Percentiles rank a stretch among this genome's conserved stretches.
These are phyloP conservation scores for rapeseed (Brassica napus) DNA, from an alignment of 345 rosid genomes.

Conservation along the genomic window DNA sequence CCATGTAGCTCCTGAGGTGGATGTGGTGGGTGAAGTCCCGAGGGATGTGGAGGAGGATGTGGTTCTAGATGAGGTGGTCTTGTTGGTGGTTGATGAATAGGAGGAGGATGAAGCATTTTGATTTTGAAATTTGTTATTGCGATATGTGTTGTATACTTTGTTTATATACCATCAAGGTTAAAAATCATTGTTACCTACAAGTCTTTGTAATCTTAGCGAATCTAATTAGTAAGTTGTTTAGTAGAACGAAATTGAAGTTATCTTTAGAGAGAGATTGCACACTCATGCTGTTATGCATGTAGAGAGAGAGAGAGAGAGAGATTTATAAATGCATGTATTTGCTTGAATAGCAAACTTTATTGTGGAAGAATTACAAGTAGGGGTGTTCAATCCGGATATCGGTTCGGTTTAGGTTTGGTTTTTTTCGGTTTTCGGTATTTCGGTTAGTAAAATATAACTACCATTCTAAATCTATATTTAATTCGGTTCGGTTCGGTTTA, in stretches of 20 bases:
- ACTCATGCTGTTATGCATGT: not conserved
- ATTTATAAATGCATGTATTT: not conserved
- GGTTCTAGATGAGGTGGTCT: constrained; percentile 30
- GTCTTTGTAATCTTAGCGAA: constrained; percentile 21
- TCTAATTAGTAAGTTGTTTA: not conserved
- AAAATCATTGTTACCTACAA: constrained; percentile 12
- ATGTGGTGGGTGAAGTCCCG: constrained; percentile 23
- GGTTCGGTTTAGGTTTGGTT: too few species aligned
- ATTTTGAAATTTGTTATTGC: constrained; percentile 14
- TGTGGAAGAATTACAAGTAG: not conserved
- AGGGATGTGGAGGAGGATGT: constrained; percentile 19
- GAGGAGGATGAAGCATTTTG: constrained; percentile 23
- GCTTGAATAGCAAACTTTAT: not conserved
- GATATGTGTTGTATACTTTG: constrained; percentile 9
- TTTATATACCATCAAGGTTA: constrained; percentile 16
- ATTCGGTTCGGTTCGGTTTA: too few species aligned
- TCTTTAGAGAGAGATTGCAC: not conserved
- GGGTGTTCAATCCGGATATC: too few species aligned
- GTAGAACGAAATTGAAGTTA: constrained; percentile 24
- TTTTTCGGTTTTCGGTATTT: too few species aligned
- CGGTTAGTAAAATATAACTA: too few species aligned
- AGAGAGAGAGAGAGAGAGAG: not conserved
- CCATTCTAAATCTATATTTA: too few species aligned
- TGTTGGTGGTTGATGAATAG: constrained; percentile 24
- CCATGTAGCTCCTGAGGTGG: constrained; percentile 29